Evolutionary conservation across 345 rosid genomes (phyloP), one percentile per base, ranked within the genome.

Genomic region (Populus davidiana): DNA sequence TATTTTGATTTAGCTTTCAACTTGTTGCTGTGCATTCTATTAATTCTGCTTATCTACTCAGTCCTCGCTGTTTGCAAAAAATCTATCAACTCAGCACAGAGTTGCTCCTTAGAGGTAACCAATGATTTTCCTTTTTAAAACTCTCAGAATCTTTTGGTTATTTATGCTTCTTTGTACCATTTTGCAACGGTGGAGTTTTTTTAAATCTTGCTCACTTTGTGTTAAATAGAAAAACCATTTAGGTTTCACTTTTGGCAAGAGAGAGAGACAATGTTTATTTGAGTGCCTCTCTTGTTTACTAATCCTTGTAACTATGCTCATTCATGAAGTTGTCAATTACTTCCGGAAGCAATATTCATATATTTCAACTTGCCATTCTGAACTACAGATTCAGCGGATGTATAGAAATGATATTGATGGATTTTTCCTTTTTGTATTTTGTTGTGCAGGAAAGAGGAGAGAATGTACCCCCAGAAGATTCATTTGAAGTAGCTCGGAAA

Each of bases 391-490:
- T 49, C 62, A 6, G 29, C 29, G 63, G n/a, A 67, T 35, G 75
- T 79, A 73, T 29, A 49, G 62, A 36, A 17, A 66, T n/a, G 9
- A 56, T 68, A 29, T 71, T 79, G 25, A 81, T 71, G 13, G 18
- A 50, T 41, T 67, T 70, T 72, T 85, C 67, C 79, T 8, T 79
- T 81, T 36, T 16, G 73, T 70, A 43, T 79, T 73, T 36, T 69
- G 83, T 78, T 72, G 59, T 89, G 75, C 82, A 93, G 99, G 98
- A 96, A 91, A 89, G 99, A 86, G 97, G 98, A 75, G 99, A 96
- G 87, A 89, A 96, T 82, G 82, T 96, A 84, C 99, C 99, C 41
- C 97, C 94, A 0, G 99, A 96, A 81, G 99, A 93, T 82, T 93
- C 98, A 39, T 91, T 96, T 62, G 96, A 93, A 76, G 97, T 92